phyloP scores from a whole-genome alignment of 2,329 filamentous ascomycete species.

The Lasiodiplodia sp. region DNA sequence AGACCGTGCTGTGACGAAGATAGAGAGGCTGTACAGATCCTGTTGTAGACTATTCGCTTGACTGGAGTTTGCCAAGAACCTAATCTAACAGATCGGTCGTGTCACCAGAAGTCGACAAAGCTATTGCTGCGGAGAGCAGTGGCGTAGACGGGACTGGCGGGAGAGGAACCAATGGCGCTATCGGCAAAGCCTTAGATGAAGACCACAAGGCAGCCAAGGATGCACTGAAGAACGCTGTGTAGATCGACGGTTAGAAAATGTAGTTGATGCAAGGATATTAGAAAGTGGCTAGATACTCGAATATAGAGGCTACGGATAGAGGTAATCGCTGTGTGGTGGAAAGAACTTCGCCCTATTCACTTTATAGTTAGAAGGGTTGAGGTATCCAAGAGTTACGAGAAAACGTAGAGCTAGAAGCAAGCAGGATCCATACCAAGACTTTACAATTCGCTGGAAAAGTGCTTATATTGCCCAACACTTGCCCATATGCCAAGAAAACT shows the following conservation, averaged over 20 bases:
- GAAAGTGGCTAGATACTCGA: not conserved
- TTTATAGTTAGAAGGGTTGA: no score
- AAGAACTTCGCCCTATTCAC: no score
- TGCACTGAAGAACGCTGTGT: not conserved
- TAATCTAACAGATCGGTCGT: not conserved
- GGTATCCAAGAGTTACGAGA: no score
- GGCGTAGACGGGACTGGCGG: slow-evolving; percentile 55
- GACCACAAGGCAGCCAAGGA: slow-evolving; percentile 33
- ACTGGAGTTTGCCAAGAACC: not conserved
- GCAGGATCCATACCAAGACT: no score
- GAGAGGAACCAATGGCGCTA: slow-evolving; percentile 50
- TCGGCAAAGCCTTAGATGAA: slow-evolving; percentile 47
- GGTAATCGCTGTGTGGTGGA: no score
- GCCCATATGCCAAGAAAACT: no score
- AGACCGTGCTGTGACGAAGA: not conserved
- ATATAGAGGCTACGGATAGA: no score
- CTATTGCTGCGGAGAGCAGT: slow-evolving; percentile 41
- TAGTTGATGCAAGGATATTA: not conserved
- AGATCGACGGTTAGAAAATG: not conserved
- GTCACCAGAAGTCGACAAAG: slow-evolving; percentile 53
- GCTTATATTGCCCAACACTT: no score
- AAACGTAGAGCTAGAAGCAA: no score
- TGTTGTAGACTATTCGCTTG: not conserved
- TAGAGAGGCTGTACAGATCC: not conserved
- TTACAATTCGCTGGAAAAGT: no score